Percentiles rank a stretch among this genome's conserved stretches.
Conservation (phyloP, 495 filamentous ascomycete species). For the Cercophora newfieldiana region DNA sequence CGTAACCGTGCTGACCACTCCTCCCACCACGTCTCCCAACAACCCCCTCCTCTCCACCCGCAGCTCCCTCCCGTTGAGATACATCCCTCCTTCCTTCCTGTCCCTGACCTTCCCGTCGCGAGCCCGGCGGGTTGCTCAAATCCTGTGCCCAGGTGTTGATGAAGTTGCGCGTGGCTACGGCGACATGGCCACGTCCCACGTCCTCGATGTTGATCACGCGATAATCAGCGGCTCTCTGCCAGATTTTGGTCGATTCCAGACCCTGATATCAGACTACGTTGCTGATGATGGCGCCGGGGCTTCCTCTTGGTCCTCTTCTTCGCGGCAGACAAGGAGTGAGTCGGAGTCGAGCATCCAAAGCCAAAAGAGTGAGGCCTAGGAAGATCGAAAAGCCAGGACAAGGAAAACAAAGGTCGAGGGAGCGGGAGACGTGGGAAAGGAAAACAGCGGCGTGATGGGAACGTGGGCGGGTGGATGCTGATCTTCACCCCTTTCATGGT, state of each 20-base stretch:
- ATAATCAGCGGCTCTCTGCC: not conserved
- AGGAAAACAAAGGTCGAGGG: not conserved
- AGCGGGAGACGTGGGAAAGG: not conserved
- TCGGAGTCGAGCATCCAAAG: conserved; percentile 1
- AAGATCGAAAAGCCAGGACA: not conserved
- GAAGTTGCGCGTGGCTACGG: conserved; percentile 1
- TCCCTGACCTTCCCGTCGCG: not conserved
- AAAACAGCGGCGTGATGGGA: not conserved
- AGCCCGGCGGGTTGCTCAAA: not conserved
- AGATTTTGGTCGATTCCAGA: not conserved
- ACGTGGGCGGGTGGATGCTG: not conserved
- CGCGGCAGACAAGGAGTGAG: not conserved
- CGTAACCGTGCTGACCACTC: not conserved
- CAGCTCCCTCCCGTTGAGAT: not conserved
- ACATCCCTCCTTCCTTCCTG: conserved; percentile 4
- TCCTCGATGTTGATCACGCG: not conserved
- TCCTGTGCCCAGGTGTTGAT: not conserved
- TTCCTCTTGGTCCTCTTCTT: not conserved
- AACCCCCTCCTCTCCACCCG: conserved; percentile 7
- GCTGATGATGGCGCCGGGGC: too few relatives aligned
- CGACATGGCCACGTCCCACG: conserved; percentile 11
- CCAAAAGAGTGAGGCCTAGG: conserved; percentile 12
- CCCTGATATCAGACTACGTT: not conserved
- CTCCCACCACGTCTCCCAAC: not conserved
- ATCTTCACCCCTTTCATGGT: conserved; percentile 12